A percentile compares a stretch with the other conserved stretches of the same genome.
Conservation (phyloP, 495 filamentous ascomycete genomes). For the Penicillium salamii region DNA sequence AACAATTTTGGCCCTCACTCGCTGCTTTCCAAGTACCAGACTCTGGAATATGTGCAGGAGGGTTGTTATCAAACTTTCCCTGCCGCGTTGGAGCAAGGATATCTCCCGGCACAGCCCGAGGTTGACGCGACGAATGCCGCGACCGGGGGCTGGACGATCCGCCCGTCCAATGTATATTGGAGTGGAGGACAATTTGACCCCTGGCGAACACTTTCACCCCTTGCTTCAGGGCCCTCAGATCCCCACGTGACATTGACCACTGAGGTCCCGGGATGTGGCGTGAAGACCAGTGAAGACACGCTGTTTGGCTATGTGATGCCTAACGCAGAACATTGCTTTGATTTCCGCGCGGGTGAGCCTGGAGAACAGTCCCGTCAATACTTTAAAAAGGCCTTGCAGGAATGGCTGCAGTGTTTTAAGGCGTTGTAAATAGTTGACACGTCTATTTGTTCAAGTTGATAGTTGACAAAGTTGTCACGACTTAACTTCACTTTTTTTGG, state of each 20-base stretch:
- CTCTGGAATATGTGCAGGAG: constrained; percentile 47
- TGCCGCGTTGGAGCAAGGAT: constrained; percentile 37
- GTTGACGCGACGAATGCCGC: constrained; percentile 36
- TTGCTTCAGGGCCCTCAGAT: constrained; percentile 43
- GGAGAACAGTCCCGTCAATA: constrained; percentile 31
- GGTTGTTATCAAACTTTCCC: constrained; percentile 55
- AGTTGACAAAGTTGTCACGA: no score
- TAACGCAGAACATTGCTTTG: constrained; percentile 52
- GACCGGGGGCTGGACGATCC: constrained; percentile 55
- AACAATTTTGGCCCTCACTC: constrained; percentile 49
- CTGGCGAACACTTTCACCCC: constrained; percentile 52
- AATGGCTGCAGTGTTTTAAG: constrained; percentile 45
- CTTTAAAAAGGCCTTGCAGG: constrained; percentile 41
- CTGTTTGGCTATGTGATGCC: constrained; percentile 53
- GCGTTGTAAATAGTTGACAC: neutral
- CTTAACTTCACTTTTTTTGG: no score
- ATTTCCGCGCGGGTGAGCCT: constrained; percentile 35
- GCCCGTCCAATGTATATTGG: constrained; percentile 57
- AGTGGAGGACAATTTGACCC: constrained; percentile 57
- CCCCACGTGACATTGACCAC: constrained; percentile 36
- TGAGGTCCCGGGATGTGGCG: constrained; percentile 47
- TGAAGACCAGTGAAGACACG: constrained; percentile 28
- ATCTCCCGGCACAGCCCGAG: constrained; percentile 42
- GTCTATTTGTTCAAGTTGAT: no score
- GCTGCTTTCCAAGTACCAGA: constrained; percentile 51